These are phyloP conservation scores for Exophiala xenobiotica DNA, from an alignment of 2,329 filamentous ascomycete genomes.

Conservation along the genomic window DNA sequence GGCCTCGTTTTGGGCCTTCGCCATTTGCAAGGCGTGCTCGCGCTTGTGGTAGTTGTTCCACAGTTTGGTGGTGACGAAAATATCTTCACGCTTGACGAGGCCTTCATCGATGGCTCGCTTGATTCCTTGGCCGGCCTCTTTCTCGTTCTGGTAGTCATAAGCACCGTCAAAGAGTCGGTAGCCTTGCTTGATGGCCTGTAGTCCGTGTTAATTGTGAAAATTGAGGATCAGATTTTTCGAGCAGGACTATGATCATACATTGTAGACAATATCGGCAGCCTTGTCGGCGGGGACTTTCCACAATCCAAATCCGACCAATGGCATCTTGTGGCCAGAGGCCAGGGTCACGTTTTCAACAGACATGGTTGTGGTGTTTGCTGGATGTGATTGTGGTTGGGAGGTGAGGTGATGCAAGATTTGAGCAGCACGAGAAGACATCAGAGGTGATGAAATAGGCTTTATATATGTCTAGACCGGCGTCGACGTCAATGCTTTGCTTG, in stretches of 20 bases:
- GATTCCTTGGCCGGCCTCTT: constrained; percentile 73
- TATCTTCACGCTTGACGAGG: constrained; percentile 77
- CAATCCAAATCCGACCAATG: constrained; percentile 52
- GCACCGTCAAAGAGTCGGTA: constrained; percentile 63
- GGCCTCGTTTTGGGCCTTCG: constrained; percentile 73
- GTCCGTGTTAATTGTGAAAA: too few species aligned
- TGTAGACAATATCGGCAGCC: constrained; percentile 74
- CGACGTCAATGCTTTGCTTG: not conserved
- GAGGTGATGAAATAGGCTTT: not conserved
- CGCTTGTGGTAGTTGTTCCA: constrained; percentile 90
- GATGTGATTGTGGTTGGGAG: not conserved
- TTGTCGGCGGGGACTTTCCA: constrained; percentile 80
- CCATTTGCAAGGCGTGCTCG: constrained; percentile 73
- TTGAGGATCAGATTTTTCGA: too few species aligned
- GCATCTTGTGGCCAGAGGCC: constrained; percentile 39
- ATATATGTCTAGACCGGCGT: not conserved
- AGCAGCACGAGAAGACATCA: not conserved
- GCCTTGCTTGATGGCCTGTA: constrained; percentile 56
- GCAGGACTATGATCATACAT: constrained; percentile 46
- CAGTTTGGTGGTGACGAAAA: constrained; percentile 90
- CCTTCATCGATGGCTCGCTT: constrained; percentile 78
- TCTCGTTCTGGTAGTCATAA: constrained; percentile 77
- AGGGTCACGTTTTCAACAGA: constrained; percentile 16
- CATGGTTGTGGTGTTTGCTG: not conserved
- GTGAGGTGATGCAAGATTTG: not conserved